Conservation (phyloP, 1,284 basidiomycete genomes). For the Kwoniella shivajii region DNA sequence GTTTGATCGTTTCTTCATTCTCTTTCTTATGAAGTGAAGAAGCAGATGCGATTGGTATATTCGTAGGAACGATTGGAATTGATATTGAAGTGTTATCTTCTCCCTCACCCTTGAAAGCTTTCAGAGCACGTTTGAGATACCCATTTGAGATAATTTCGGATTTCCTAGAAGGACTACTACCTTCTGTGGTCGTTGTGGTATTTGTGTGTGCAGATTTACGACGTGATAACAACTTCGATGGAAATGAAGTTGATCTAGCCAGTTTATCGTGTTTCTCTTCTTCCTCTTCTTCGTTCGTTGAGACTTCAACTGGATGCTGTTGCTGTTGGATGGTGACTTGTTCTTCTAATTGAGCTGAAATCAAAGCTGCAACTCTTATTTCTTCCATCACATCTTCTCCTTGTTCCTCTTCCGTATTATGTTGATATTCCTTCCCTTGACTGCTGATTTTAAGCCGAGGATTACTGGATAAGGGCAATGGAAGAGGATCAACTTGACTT, state of each 20-base stretch:
- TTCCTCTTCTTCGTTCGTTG: not conserved
- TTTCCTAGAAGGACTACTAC: not conserved
- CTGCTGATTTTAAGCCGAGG: not conserved
- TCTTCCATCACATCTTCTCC: constrained; percentile 6
- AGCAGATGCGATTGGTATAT: constrained; percentile 4
- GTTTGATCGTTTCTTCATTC: constrained; percentile 1
- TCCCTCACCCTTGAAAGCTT: constrained; percentile 12
- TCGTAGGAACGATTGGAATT: not conserved
- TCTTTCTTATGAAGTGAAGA: not conserved
- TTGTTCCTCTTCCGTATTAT: not conserved
- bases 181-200: not conserved
- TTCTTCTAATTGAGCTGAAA: constrained; percentile 8
- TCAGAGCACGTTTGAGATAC: constrained; percentile 16
- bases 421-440: not conserved
- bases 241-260: constrained; percentile 21
- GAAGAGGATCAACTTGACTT: not conserved
- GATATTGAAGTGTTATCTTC: not conserved
- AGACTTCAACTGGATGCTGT: not conserved
- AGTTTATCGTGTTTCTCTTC: not conserved
- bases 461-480: not conserved
- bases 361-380: constrained; percentile 7
- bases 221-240: constrained; percentile 18
- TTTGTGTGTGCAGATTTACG: constrained; percentile 2
- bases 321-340: not conserved
- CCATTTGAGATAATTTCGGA: constrained; percentile 17